Evolutionary conservation across 176 grass and related monocot genomes (phyloP).

Genomic region (Carex myosuroides): DNA sequence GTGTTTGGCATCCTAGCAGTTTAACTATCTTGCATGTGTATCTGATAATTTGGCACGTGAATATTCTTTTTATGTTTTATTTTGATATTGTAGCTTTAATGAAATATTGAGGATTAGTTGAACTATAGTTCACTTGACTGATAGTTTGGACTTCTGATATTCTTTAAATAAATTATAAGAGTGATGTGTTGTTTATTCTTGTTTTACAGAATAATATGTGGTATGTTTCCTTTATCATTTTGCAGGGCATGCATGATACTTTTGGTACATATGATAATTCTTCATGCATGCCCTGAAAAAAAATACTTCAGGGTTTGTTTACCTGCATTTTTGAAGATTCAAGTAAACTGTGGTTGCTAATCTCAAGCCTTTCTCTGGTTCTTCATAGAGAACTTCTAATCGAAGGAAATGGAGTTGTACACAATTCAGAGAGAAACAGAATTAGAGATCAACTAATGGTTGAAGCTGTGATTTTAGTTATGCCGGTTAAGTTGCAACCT

Average conservation of each 20-base stretch:
- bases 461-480: slow-evolving; percentile 14
- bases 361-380: not conserved
- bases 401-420: slow-evolving; percentile 5
- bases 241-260: not conserved
- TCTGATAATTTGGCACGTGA: not conserved
- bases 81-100: not conserved
- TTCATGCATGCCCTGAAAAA: not conserved
- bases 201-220: not conserved
- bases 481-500: not conserved
- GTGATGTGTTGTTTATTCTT: not conserved
- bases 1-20: not conserved
- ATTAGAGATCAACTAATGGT: slow-evolving; percentile 13
- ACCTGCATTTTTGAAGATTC: not conserved
- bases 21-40: not conserved
- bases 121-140: not conserved
- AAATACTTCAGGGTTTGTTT: not conserved
- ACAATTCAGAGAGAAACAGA: slow-evolving; percentile 25
- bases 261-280: not conserved
- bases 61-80: not conserved
- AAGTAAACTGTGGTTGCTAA: not conserved
- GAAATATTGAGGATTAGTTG: not conserved
- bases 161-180: not conserved
- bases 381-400: slow-evolving; percentile 13
- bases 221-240: not conserved
- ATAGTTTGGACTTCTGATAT: not conserved